A percentile compares a stretch with the other conserved stretches of the same genome.
Evolutionary conservation across 2,329 filamentous ascomycete genomes (phyloP).

Genomic region (Microdochium paspali): DNA sequence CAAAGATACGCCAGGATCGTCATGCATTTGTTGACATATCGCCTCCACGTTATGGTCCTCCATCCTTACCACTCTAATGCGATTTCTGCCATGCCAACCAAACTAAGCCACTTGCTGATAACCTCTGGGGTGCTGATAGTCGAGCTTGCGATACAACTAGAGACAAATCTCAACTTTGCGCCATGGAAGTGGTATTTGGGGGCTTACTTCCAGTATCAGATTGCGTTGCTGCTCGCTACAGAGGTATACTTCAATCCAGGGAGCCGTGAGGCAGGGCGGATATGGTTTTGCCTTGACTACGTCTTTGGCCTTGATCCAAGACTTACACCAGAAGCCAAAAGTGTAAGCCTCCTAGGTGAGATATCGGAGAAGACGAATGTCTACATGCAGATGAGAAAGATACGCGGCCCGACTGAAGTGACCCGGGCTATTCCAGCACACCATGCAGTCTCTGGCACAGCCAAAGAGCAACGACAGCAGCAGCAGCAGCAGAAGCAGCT

Average conservation of each 20-base stretch:
- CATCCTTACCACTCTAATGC: constrained; percentile 53
- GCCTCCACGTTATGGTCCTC: constrained; percentile 57
- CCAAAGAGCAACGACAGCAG: not conserved
- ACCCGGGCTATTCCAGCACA: constrained; percentile 13
- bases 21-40: constrained; percentile 53
- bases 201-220: constrained; percentile 65
- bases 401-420: constrained; percentile 40
- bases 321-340: constrained; percentile 46
- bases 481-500: not conserved
- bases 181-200: constrained; percentile 64
- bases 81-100: constrained; percentile 43
- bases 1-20: constrained; percentile 56
- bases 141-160: constrained; percentile 36
- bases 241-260: constrained; percentile 54
- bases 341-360: constrained; percentile 49
- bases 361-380: constrained; percentile 50
- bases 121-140: constrained; percentile 45
- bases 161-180: constrained; percentile 33
- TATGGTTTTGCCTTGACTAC: constrained; percentile 65
- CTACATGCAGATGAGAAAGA: constrained; percentile 49
- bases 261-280: constrained; percentile 49
- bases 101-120: constrained; percentile 54
- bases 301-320: constrained; percentile 53
- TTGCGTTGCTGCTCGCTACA: constrained; percentile 56
- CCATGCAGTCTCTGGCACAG: not conserved